Percentiles rank a stretch among this genome's conserved stretches.
These are phyloP conservation scores for Citrullus colocynthis DNA, from an alignment of 306 rosid species.

Conservation along the genomic window DNA sequence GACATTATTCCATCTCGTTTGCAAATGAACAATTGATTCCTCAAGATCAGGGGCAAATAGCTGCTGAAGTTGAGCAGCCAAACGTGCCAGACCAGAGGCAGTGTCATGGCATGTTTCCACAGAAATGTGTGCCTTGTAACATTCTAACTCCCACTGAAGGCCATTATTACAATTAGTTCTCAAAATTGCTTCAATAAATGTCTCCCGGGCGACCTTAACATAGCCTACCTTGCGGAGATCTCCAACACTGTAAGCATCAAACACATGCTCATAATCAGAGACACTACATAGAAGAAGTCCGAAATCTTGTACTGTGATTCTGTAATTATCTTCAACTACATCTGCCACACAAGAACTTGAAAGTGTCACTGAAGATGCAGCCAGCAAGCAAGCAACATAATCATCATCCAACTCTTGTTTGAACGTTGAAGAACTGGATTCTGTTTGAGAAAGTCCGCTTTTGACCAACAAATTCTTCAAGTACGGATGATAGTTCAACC, in stretches of 20 bases:
- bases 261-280: constrained; percentile 28
- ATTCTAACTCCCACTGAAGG: constrained; percentile 75
- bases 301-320: constrained; percentile 55
- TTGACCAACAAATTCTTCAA: constrained; percentile 27
- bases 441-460: constrained; percentile 28
- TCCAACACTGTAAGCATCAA: constrained; percentile 46
- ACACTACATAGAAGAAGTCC: constrained; percentile 57
- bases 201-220: constrained; percentile 76
- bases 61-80: constrained; percentile 79
- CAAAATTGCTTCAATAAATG: constrained; percentile 62
- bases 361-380: constrained; percentile 69
- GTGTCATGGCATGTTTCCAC: constrained; percentile 85
- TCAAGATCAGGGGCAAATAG: constrained; percentile 91
- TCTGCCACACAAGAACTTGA: constrained; percentile 42
- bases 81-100: constrained; percentile 55
- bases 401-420: constrained; percentile 38
- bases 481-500: constrained; percentile 87
- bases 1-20: constrained; percentile 77
- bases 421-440: constrained; percentile 28
- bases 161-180: constrained; percentile 64
- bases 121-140: constrained; percentile 51
- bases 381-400: constrained; percentile 67
- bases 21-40: constrained; percentile 86
- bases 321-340: constrained; percentile 32
- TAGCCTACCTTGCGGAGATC: constrained; percentile 60